These are phyloP conservation scores for Phytophthora hibernalis DNA, from an alignment of 352 stramenopile species.

Conservation along the genomic window DNA sequence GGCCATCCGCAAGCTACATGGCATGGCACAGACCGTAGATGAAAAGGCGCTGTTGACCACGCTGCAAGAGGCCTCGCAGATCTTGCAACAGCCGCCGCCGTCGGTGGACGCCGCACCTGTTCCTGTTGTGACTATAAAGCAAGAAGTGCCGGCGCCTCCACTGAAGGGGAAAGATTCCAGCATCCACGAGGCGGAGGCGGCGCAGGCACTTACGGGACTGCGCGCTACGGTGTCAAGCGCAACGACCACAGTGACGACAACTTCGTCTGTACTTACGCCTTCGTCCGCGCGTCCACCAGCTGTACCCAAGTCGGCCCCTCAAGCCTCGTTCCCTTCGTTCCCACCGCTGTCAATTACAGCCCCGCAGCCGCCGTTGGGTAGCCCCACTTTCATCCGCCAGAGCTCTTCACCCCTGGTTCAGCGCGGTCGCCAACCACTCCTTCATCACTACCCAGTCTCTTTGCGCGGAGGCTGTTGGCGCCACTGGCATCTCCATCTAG, in stretches of 20 bases:
- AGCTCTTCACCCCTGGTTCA: slow-evolving; percentile 38
- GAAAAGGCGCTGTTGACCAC: slow-evolving; percentile 42
- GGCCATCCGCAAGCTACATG: slow-evolving; percentile 50
- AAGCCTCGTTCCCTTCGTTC: slow-evolving; percentile 44
- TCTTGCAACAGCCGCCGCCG: slow-evolving; percentile 29
- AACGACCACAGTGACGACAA: slow-evolving; percentile 10
- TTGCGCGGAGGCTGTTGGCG: slow-evolving; percentile 49
- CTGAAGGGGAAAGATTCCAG: slow-evolving; percentile 41
- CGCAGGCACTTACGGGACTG: slow-evolving; percentile 77
- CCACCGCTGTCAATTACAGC: slow-evolving; percentile 59
- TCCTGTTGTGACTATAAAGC: slow-evolving; percentile 28
- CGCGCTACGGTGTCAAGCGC: slow-evolving; percentile 36
- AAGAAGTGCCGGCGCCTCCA: slow-evolving; percentile 11
- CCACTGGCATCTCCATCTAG: slow-evolving; percentile 45
- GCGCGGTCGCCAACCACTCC: slow-evolving; percentile 37
- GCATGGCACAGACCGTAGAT: slow-evolving; percentile 31
- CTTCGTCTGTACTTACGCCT: slow-evolving; percentile 12
- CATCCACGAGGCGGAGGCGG: slow-evolving; percentile 69
- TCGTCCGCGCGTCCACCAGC: slow-evolving; percentile 31
- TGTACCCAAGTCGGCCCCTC: slow-evolving; percentile 30
- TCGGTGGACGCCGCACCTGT: slow-evolving; percentile 13
- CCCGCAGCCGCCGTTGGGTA: slow-evolving; percentile 36
- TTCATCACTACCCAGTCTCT: slow-evolving; percentile 59
- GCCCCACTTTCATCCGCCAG: slow-evolving; percentile 45
- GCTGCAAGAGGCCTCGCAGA: slow-evolving; percentile 52